Evolutionary conservation across 1,284 basidiomycete species (phyloP).

Genomic region (Sanghuangporus baumii): DNA sequence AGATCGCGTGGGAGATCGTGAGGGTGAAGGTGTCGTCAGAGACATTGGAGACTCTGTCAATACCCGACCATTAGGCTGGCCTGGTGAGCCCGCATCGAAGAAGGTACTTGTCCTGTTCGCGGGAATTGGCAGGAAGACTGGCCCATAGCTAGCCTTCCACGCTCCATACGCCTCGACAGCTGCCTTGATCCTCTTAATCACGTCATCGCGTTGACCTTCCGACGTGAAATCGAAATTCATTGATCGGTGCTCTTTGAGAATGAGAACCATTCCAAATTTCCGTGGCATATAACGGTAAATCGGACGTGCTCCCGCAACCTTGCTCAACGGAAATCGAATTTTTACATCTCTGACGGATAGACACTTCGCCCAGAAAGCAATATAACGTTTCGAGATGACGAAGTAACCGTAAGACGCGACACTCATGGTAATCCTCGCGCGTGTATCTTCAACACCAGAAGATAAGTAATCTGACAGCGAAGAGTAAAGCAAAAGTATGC

Average conservation of each 20-base stretch:
- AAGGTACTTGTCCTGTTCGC: not conserved
- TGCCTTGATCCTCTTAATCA: slow-evolving; percentile 31
- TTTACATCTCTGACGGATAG: slow-evolving; percentile 35
- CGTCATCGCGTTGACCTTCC: slow-evolving; percentile 40
- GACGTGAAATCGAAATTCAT: slow-evolving; percentile 48
- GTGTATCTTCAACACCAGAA: slow-evolving; percentile 28
- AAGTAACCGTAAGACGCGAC: slow-evolving; percentile 39
- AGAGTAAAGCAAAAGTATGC: not conserved
- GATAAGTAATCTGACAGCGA: slow-evolving; percentile 7
- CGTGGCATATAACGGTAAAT: slow-evolving; percentile 30
- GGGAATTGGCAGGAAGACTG: not conserved
- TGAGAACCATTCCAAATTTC: slow-evolving; percentile 43
- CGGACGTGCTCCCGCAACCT: slow-evolving; percentile 37
- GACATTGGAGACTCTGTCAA: slow-evolving; percentile 6
- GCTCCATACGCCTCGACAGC: slow-evolving; percentile 17
- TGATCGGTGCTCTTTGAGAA: slow-evolving; percentile 44
- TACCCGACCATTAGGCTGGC: not conserved
- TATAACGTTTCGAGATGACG: slow-evolving; percentile 35
- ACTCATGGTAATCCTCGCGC: slow-evolving; percentile 33
- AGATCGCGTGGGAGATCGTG: slow-evolving; percentile 11
- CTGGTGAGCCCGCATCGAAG: not conserved
- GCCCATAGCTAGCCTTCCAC: not conserved
- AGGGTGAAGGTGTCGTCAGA: slow-evolving; percentile 10
- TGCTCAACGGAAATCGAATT: slow-evolving; percentile 45
- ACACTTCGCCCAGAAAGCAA: slow-evolving; percentile 48